These are phyloP conservation scores for Pythium oligandrum DNA, from an alignment of 352 stramenopile species.

Conservation along the genomic window DNA sequence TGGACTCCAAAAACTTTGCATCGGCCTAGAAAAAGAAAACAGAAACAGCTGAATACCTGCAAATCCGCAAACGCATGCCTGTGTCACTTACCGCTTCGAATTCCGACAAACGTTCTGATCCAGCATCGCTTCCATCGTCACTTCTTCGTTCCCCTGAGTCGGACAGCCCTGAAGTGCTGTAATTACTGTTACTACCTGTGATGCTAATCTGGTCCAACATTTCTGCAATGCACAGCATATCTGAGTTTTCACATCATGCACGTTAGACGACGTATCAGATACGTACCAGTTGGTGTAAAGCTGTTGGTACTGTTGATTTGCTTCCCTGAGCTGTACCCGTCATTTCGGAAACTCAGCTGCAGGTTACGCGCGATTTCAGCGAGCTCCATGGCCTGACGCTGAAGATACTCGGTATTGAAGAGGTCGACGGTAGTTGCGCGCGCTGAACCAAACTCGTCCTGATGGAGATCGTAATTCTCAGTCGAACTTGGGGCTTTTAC, in stretches of 20 bases:
- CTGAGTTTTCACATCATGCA: neutral
- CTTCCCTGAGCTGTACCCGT: slow-evolving; percentile 15
- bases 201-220: slow-evolving; percentile 18
- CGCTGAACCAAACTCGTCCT: neutral
- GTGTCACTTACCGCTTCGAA: slow-evolving; percentile 54
- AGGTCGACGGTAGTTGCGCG: slow-evolving; percentile 1
- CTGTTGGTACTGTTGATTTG: slow-evolving; percentile 19
- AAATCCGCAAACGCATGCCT: neutral
- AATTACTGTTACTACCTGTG: slow-evolving; percentile 16
- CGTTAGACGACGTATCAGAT: neutral
- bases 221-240: slow-evolving; percentile 9
- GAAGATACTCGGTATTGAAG: slow-evolving; percentile 21
- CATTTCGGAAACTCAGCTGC: slow-evolving; percentile 26
- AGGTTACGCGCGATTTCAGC: slow-evolving; percentile 29
- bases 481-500: too few relatives aligned
- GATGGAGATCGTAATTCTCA: slow-evolving; percentile 5
- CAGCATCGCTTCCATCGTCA: slow-evolving; percentile 9
- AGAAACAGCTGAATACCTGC: neutral
- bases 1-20: slow-evolving; percentile 67
- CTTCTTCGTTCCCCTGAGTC: slow-evolving; percentile 13
- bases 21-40: slow-evolving; percentile 37
- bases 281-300: slow-evolving; percentile 20
- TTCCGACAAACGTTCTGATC: slow-evolving; percentile 50
- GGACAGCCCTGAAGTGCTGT: slow-evolving; percentile 15
- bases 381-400: slow-evolving; percentile 29